A percentile compares a stretch with the other conserved stretches of the same genome.
Evolutionary conservation across 176 grass and related monocot genomes (phyloP).

Genomic region (Aegilops tauschii): DNA sequence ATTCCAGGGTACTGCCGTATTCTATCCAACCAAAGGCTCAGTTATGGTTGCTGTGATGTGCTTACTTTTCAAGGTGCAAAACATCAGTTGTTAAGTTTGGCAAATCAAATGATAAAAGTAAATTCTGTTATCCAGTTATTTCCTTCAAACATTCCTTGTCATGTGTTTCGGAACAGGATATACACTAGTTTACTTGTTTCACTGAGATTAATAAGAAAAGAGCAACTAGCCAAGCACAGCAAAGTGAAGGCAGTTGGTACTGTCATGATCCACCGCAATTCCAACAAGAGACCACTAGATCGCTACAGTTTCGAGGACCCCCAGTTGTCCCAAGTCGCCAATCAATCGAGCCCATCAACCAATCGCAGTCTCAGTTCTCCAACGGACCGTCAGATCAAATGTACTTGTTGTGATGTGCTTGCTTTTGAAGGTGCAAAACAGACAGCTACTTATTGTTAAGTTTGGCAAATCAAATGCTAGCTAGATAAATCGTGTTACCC

Average conservation of each 20-base stretch:
- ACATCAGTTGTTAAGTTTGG: not conserved
- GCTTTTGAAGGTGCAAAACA: too few species aligned
- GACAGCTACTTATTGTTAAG: too few species aligned
- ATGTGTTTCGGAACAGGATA: not conserved
- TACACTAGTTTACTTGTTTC: not conserved
- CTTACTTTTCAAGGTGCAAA: not conserved
- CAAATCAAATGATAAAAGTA: not conserved
- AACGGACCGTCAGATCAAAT: not conserved
- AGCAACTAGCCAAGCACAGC: not conserved
- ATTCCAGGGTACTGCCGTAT: not conserved
- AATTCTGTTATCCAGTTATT: not conserved
- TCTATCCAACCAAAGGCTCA: not conserved
- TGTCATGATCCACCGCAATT: not conserved
- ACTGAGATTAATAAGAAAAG: not conserved
- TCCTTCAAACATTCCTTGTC: not conserved
- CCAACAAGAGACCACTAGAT: not conserved
- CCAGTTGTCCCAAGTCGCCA: not conserved
- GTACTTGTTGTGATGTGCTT: too few species aligned
- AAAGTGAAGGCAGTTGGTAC: not conserved
- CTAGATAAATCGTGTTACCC: too few species aligned
- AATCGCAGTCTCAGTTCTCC: not conserved
- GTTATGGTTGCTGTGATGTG: not conserved
- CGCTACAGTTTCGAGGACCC: not conserved
- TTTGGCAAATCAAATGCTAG: too few species aligned
- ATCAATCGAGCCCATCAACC: not conserved